Base-by-base conservation (phyloP, 2,329 filamentous ascomycete genomes). In the Boeremia lycopersici region DNA sequence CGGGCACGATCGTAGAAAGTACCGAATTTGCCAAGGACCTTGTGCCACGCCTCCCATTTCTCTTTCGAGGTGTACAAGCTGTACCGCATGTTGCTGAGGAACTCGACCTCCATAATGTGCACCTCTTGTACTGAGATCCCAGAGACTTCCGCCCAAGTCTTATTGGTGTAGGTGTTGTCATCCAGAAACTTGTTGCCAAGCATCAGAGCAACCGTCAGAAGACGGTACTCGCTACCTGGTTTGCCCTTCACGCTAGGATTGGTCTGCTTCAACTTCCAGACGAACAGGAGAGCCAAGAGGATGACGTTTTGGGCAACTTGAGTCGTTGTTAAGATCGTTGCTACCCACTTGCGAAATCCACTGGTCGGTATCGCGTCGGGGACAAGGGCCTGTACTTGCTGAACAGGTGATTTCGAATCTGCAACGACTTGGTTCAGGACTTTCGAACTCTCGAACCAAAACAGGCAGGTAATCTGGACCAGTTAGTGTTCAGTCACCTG, bases 31-130 rank as follows among this genome's bases (percentile, higher is more conserved):
- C 89, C 84, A 49, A 98, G 81, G 73, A 92, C 92, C 58, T 82
- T 79, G 68, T 97, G 87, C 95, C 95, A 98, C 48, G 87, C 84
- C 43, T 86, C 83, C 95, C 95, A 99, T 72, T 96, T 86, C 48
- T 86, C 83, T 70, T 91, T 88, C 3, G 93, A 96, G 3, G 91
- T 91, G 71, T 93, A 87, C 7, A 99, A 81, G 66, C 91, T 92
- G 77, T 98, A 99, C 69, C 93, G 87, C 88, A 99, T 96, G 76
- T 98, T 98, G 80, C 93, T 97, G 60, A 99, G 81, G 68, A 99
- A 99, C 74, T 99, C 95, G n/a, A 99, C 95, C 74, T 99, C 95
- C 95, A 99, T 99, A 39, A 97, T 89, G 73, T 99, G 95, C 46
- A 99, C 96, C 76, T 99, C 95, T 57, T 89, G 87, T 11, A 98